Base-by-base conservation (phyloP, 2,329 filamentous ascomycete species). In the Botrytis galanthina region DNA sequence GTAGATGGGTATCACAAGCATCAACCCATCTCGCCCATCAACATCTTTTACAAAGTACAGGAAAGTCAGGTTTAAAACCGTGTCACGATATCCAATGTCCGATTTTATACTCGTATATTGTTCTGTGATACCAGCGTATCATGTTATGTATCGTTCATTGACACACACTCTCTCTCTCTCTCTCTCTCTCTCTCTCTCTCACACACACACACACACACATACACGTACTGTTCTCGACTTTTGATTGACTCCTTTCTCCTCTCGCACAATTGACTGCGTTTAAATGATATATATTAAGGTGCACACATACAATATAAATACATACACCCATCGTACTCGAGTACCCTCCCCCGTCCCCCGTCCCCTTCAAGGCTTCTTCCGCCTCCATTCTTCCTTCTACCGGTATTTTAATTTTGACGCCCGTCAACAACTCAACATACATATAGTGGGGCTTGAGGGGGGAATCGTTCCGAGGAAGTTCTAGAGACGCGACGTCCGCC, bases 401-500 rank as follows among this genome's bases (percentile, higher is more conserved):
- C 44, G 32, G 63, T 67, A 51, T 51, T 29, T 51, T 37, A 51
- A 20, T 39, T 51, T 51, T 67, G 63, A 67, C 22, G 46, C 63
- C 46, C 44, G 35, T 29, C 51, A 57, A 57, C 32, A 14, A 67
- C 63, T 37, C 26, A 67, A 67, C 46, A n/a, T 51, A 51, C 51
- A 32, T 57, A 18, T 44, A 42, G 63, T 67, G 63, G 63, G 48
- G 32, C 63, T 66, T 10, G 12, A 44, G 44, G 32, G 48, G 14
- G 63, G 63, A 32, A 46, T 51, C 44, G 44, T 67, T 67, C 46
- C 63, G 46, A 46, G 48, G 44, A 67, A 67, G 63, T 51, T 67
- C 63, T 67, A 51, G 44, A 67, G 63, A 67, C 46, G 44, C 63
- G 14, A 51, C 44, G 63, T 46, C 63, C 63, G 63, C 63, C 63